Base-by-base conservation (phyloP, 169 alveolate species). In the Theileria parva region DNA sequence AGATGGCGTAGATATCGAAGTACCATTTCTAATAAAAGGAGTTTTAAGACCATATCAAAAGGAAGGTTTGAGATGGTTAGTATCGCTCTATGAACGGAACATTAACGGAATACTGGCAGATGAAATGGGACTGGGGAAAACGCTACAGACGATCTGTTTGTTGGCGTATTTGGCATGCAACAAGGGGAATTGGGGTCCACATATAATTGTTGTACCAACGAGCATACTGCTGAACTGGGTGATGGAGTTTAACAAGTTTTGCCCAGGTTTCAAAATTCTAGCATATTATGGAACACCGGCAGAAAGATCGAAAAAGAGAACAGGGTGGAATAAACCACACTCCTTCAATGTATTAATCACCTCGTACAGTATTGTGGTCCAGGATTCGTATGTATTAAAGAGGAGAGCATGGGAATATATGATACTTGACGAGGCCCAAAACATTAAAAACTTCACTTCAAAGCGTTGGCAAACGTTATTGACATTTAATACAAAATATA, bases 71-170 rank as follows among this genome's bases (percentile, higher is more conserved):
- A 94, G 96, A 74, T 97, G 99, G 99, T 84, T 98, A 74, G 98
- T 94, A n/a, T 94, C 98, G 21, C 87, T 98, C 51, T 98, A 98
- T 88, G 95, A 96, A 59, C 95, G 95, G 83, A 94, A 95, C 34
- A 91, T 97, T 67, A 98, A 98, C 92, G 99, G 99, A 66, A 98
- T 98, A 21, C 91, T 98, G 69, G 99, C 99, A 13, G 99, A 98
- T 93, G 99, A 98, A 91, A 97, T 98, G 99, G 99, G 99, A 23
- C 92, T 98, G 72, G 99, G 99, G 21, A 98, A 98, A 85, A 98
- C 99, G 13, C 95, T 98, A 48, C 98, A 97, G 88, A 96, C 99
- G 13, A 98, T 98, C 9, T 95, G 99, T 0, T 91, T 98, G 48
- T 85, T 98, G 68, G 99, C 99, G n/a, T 96, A 97, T 78, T 87